Evolutionary conservation across 176 grass and related monocot genomes (phyloP), one percentile per base, ranked within the genome.

Genomic region (Oryza brachyantha): DNA sequence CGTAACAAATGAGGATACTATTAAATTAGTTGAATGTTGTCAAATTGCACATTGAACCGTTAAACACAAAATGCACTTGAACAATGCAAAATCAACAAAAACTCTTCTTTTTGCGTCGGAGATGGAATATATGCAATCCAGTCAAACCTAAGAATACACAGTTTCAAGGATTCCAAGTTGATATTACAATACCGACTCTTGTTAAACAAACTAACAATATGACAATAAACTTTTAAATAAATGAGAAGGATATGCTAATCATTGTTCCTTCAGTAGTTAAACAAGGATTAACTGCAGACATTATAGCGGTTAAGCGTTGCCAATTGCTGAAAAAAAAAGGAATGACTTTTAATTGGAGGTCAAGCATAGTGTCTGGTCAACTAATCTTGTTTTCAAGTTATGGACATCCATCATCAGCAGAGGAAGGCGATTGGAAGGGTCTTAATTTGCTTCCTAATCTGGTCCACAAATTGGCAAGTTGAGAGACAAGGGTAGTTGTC

Each of bases 341-440:
- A 45, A 40, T 31, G 78, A 63, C 39, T 21, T 52, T 52, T 21
- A 7, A 40, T 55, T 0, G 31, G 29, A 78, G 70, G 77, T 40
- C 84, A 61, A 81, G 50, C 2, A 29, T 10, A 48, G 26, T 25
- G 13, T 41, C 39, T 7, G 26, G 72, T 64, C 79, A 77, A 70
- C 38, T 14, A 29, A 46, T 68, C 5, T 22, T 40, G 2, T 57
- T 46, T 45, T 42, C 46, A 55, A 64, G 63, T 17, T 42, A 60
- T 26, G 41, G 17, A 5, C 42, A 64, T n/a, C n/a, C n/a, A n/a
- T n/a, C n/a, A n/a, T 26, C 26, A 79, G 26, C 32, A 2, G 27
- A 74, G 75, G 80, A 84, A 88, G 68, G 86, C 50, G 50, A 74
- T 27, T 25, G 68, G 80, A 84, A 88, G 38, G 13, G 73, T 11